Evolutionary conservation across 2,329 filamentous ascomycete genomes (phyloP).

Genomic region (Xylaria sp.): DNA sequence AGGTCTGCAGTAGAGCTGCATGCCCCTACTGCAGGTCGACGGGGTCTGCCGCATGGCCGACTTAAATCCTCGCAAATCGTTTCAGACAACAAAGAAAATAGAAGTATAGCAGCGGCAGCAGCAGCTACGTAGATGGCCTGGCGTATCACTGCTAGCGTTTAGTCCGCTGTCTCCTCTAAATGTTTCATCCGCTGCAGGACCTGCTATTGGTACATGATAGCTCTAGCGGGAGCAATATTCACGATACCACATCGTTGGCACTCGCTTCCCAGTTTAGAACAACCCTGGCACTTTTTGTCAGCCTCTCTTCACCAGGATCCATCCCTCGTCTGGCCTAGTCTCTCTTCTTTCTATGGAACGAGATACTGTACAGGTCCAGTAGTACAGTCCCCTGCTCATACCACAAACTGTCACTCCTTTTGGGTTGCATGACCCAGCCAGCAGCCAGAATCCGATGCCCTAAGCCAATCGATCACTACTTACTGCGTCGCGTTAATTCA

Average conservation of each 20-base stretch:
- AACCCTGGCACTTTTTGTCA: constrained; percentile 38
- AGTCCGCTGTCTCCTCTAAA: constrained; percentile 13
- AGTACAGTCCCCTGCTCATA: constrained; percentile 22
- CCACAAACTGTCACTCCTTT: constrained; percentile 41
- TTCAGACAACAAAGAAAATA: constrained; percentile 25
- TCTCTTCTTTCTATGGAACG: constrained; percentile 19
- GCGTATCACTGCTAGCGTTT: constrained; percentile 34
- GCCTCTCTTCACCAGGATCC: constrained; percentile 35
- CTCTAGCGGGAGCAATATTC: constrained; percentile 18
- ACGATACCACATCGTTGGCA: constrained; percentile 21
- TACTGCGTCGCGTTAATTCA: constrained; percentile 43
- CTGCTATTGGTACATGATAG: constrained; percentile 9
- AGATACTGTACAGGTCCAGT: constrained; percentile 4
- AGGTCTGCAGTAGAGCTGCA: constrained; percentile 43
- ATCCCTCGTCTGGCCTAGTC: constrained; percentile 36
- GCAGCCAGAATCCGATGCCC: constrained; percentile 40
- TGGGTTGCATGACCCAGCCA: constrained; percentile 48
- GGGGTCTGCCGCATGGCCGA: constrained; percentile 36
- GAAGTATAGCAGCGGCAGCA: constrained; percentile 12
- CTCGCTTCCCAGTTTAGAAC: constrained; percentile 29
- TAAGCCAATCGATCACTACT: constrained; percentile 49
- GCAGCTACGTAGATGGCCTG: constrained; percentile 26
- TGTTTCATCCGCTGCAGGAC: constrained; percentile 18
- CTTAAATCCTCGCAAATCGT: constrained; percentile 25
- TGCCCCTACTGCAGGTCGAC: constrained; percentile 44